These are phyloP conservation scores for Terana coerulea DNA, from an alignment of 768 basidiomycete genomes.

Conservation along the genomic window DNA sequence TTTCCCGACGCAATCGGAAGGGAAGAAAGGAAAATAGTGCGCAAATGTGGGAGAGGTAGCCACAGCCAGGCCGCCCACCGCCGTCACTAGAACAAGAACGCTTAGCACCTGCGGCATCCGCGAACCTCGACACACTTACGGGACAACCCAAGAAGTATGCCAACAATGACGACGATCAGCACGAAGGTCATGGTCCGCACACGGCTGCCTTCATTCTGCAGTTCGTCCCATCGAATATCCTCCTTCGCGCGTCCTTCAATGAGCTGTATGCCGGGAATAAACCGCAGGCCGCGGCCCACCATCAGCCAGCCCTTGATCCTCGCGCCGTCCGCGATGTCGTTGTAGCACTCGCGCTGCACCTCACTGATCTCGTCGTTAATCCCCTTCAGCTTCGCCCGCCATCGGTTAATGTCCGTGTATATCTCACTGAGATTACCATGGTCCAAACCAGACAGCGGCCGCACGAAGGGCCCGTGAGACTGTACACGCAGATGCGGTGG, in stretches of 20 bases:
- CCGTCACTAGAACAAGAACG: constrained; percentile 51
- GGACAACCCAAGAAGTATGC: constrained; percentile 50
- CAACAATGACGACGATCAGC: constrained; percentile 47
- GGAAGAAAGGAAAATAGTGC: constrained; percentile 67
- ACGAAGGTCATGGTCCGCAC: constrained; percentile 52
- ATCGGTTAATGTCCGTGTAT: constrained; percentile 66
- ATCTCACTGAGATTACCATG: constrained; percentile 62
- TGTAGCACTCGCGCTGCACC: constrained; percentile 61
- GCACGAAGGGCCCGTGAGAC: constrained; percentile 64
- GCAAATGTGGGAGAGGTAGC: constrained; percentile 70
- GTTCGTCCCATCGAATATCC: constrained; percentile 76
- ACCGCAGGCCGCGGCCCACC: constrained; percentile 64
- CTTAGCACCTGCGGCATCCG: background rate
- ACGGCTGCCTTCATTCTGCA: constrained; percentile 53
- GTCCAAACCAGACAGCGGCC: constrained; percentile 68
- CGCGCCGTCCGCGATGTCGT: constrained; percentile 67
- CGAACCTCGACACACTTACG: constrained; percentile 42
- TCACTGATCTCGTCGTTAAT: constrained; percentile 75
- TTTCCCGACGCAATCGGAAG: constrained; percentile 44
- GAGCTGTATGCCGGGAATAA: constrained; percentile 57
- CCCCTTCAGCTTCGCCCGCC: constrained; percentile 64
- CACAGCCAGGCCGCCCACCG: constrained; percentile 63
- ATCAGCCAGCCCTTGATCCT: constrained; percentile 76
- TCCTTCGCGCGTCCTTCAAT: constrained; percentile 82
- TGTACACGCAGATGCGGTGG: constrained; percentile 66